Evolutionary conservation across 164 flowering plant genomes (phyloP).

Genomic region (Taxillus chinensis): DNA sequence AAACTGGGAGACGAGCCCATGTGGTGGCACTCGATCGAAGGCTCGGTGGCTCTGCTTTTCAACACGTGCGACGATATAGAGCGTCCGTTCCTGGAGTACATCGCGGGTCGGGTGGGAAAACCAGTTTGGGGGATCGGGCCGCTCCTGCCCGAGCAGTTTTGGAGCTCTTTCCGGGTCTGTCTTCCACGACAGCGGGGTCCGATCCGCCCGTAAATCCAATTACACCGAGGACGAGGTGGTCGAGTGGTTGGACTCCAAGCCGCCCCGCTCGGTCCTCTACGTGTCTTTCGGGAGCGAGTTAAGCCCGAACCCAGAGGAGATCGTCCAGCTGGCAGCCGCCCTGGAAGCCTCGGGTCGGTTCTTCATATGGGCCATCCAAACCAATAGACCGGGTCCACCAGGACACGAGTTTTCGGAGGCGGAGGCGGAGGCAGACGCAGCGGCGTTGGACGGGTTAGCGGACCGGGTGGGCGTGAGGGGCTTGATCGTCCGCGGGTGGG

Average conservation of each 20-base stretch:
- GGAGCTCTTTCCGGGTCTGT: constrained; percentile 25
- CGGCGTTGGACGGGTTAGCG: not conserved
- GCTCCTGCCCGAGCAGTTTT: constrained; percentile 45
- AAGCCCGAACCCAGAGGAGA: not conserved
- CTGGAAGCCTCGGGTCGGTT: not conserved
- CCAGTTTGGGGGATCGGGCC: constrained; percentile 66
- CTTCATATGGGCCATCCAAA: not conserved
- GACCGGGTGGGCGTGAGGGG: not conserved
- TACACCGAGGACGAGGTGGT: constrained; percentile 33
- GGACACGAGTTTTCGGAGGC: not conserved
- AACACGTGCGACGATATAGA: constrained; percentile 58
- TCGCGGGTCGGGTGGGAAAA: constrained; percentile 20
- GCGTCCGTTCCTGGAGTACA: constrained; percentile 33
- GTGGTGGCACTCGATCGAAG: constrained; percentile 36
- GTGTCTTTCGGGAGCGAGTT: not conserved
- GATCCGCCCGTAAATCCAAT: constrained; percentile 19
- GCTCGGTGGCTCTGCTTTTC: constrained; percentile 33
- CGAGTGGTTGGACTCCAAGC: constrained; percentile 5
- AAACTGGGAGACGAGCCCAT: constrained; percentile 22
- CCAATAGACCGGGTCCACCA: too few species aligned
- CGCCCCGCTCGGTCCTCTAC: constrained; percentile 1
- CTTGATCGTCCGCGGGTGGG: constrained; percentile 38
- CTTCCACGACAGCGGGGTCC: constrained; percentile 22
- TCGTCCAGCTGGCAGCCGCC: not conserved
- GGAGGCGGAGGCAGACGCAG: too few species aligned